Evolutionary conservation across 2,329 filamentous ascomycete species (phyloP).

Genomic region (Ascochyta viciae-villosae): DNA sequence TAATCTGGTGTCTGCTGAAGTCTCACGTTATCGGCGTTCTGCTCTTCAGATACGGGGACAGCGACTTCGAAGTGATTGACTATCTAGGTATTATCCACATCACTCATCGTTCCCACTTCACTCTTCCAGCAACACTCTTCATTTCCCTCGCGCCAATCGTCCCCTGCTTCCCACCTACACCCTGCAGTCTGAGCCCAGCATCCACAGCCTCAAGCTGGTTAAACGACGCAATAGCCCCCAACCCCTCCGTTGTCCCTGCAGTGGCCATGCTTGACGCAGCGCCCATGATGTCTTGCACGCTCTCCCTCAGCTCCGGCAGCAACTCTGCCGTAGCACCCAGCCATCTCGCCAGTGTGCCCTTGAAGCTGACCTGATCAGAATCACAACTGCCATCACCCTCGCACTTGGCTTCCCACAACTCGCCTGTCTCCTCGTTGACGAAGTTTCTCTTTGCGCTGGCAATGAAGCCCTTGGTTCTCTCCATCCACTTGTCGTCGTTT

Average conservation of each 20-base stretch:
- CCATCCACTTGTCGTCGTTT: constrained; percentile 26
- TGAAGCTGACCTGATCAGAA: constrained; percentile 74
- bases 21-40: too few species aligned
- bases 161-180: constrained; percentile 18
- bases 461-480: constrained; percentile 47
- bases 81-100: not conserved
- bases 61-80: too few species aligned
- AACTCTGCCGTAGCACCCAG: constrained; percentile 33
- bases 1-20: too few species aligned
- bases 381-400: constrained; percentile 65
- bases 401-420: constrained; percentile 66
- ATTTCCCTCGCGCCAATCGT: constrained; percentile 22
- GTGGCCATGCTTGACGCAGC: constrained; percentile 15
- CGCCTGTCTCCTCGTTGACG: constrained; percentile 26
- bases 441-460: constrained; percentile 33
- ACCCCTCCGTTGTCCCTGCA: constrained; percentile 14
- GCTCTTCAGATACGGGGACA: too few species aligned
- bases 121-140: constrained; percentile 23
- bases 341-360: constrained; percentile 49
- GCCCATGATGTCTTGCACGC: constrained; percentile 22
- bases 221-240: constrained; percentile 24
- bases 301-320: constrained; percentile 25
- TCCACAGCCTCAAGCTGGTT: constrained; percentile 26
- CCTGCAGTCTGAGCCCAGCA: constrained; percentile 29
- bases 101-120: not conserved